Evolutionary conservation across 2,329 filamentous ascomycete genomes (phyloP).

Genomic region (Xylariomycetidae sp.): DNA sequence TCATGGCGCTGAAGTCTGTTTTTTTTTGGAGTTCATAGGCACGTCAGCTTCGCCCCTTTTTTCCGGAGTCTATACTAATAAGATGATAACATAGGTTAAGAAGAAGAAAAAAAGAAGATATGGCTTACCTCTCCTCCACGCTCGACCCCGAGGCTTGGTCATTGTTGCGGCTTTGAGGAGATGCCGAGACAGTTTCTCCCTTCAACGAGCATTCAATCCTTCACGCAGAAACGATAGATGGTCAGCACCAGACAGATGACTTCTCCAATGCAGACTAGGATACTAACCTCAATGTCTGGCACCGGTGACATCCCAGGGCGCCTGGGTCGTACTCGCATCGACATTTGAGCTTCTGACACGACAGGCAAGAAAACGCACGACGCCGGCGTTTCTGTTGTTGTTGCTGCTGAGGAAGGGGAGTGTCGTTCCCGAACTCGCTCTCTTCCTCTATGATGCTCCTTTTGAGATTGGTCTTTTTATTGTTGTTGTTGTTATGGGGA

Average conservation of each 20-base stretch:
- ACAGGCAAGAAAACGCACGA: constrained; percentile 24
- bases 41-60: neutral
- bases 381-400: constrained; percentile 23
- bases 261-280: no score
- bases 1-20: constrained; percentile 22
- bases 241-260: no score
- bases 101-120: neutral
- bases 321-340: constrained; percentile 25
- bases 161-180: constrained; percentile 3
- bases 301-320: constrained; percentile 22
- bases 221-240: constrained; percentile 6
- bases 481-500: no score
- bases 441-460: no score
- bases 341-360: constrained; percentile 25
- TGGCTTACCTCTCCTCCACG: constrained; percentile 22
- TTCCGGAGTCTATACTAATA: constrained; percentile 1
- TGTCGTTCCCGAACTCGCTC: no score
- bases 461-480: no score
- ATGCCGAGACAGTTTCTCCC: constrained; percentile 11
- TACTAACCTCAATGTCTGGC: constrained; percentile 24
- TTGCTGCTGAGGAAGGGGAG: no score
- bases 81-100: neutral
- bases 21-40: constrained; percentile 1
- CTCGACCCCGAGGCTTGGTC: constrained; percentile 9
- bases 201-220: constrained; percentile 25